Conservation (phyloP, 1,139 yeast genomes). For the Yamadazyma sp. region DNA sequence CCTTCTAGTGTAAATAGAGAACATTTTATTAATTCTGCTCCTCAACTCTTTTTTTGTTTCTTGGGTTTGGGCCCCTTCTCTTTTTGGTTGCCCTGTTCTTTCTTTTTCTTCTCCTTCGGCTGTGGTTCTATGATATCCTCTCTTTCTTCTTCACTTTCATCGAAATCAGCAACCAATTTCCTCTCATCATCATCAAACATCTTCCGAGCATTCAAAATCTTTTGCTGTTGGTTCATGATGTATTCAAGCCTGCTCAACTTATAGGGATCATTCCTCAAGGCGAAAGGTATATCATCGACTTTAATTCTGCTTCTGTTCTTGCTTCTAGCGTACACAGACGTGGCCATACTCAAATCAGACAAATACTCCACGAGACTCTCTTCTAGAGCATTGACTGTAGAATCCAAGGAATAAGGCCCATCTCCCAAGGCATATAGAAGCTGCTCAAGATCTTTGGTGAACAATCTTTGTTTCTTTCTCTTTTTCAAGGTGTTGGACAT, state of each 20-base stretch:
- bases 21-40: no score
- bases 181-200: slow-evolving; percentile 64
- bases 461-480: slow-evolving; percentile 43
- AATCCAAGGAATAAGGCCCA: slow-evolving; percentile 71
- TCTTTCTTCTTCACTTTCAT: slow-evolving; percentile 11
- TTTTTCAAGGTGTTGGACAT: slow-evolving; percentile 17
- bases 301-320: slow-evolving; percentile 70
- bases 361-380: slow-evolving; percentile 81
- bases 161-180: slow-evolving; percentile 15
- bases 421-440: slow-evolving; percentile 87
- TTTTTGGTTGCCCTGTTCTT: slow-evolving; percentile 6
- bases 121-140: slow-evolving; percentile 7
- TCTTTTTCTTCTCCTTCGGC: slow-evolving; percentile 6
- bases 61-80: slow-evolving; percentile 9
- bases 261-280: slow-evolving; percentile 75
- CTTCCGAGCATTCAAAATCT: slow-evolving; percentile 77
- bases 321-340: slow-evolving; percentile 23
- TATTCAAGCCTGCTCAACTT: slow-evolving; percentile 85
- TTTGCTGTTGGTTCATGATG: slow-evolving; percentile 69
- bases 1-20: no score
- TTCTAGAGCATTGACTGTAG: slow-evolving; percentile 77
- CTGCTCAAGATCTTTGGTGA: slow-evolving; percentile 68
- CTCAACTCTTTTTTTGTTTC: slow-evolving; percentile 9
- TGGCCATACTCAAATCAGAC: slow-evolving; percentile 49
- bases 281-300: slow-evolving; percentile 87